Evolutionary conservation across 768 basidiomycete species (phyloP).

Genomic region (Mycena belliarum): DNA sequence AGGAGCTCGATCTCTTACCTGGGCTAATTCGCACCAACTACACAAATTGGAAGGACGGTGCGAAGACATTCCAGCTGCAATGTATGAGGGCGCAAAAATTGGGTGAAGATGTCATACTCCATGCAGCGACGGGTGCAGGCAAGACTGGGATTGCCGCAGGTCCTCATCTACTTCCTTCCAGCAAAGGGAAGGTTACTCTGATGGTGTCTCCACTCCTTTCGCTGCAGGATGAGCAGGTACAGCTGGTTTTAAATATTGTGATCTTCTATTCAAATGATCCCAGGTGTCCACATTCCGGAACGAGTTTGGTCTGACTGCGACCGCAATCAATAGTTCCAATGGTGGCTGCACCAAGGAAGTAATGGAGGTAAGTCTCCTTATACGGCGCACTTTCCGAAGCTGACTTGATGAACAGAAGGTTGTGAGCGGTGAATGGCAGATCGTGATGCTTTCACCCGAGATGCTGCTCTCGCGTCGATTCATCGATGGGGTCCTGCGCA

Average conservation of each 20-base stretch:
- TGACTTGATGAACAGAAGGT: not conserved
- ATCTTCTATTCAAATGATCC: not conserved
- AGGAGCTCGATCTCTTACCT: no score
- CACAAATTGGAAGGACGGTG: no score
- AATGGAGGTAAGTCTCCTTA: conserved; percentile 30
- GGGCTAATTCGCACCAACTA: no score
- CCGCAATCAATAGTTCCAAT: conserved; percentile 33
- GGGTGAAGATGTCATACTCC: no score
- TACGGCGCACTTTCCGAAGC: not conserved
- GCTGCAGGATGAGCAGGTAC: conserved; percentile 41
- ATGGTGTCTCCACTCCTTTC: conserved; percentile 41
- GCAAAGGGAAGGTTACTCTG: conserved; percentile 33
- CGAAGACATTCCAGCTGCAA: no score
- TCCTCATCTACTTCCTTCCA: not conserved
- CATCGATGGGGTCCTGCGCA: conserved; percentile 9
- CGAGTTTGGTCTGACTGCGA: conserved; percentile 32
- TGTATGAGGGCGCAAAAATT: no score
- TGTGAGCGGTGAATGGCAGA: conserved; percentile 25
- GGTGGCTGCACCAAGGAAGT: conserved; percentile 29
- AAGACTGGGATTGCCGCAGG: no score
- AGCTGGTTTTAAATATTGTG: no score
- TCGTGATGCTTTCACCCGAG: conserved; percentile 16
- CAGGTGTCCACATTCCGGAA: conserved; percentile 33
- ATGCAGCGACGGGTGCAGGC: no score
- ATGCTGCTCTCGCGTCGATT: conserved; percentile 10